Conservation (phyloP, 495 filamentous ascomycete species). For the Penicillium mononematosum region DNA sequence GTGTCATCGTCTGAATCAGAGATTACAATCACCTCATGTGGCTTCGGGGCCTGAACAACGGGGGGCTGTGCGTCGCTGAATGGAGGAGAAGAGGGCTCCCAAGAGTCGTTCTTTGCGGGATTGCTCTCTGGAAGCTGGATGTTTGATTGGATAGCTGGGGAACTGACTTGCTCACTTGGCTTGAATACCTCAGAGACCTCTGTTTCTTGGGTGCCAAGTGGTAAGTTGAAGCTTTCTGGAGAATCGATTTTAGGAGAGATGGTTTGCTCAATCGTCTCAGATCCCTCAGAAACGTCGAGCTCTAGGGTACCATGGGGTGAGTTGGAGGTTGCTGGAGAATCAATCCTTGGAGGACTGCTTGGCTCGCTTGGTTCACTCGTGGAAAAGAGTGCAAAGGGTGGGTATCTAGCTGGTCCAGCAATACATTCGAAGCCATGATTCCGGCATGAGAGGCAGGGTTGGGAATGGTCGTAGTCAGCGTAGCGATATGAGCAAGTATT, state of each 20-base stretch:
- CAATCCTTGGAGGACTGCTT: not conserved
- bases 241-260: not conserved
- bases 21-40: not conserved
- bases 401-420: conserved; percentile 5
- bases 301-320: not conserved
- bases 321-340: not conserved
- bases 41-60: too few relatives aligned
- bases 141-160: not conserved
- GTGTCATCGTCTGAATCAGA: not conserved
- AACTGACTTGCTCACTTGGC: too few relatives aligned
- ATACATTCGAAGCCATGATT: conserved; percentile 6
- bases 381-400: not conserved
- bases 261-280: not conserved
- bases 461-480: conserved; percentile 6
- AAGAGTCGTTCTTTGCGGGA: not conserved
- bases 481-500: conserved; percentile 3
- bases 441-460: conserved; percentile 2
- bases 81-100: too few relatives aligned
- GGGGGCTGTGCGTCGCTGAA: not conserved
- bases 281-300: not conserved
- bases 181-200: not conserved
- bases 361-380: not conserved
- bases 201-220: not conserved
- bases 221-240: not conserved
- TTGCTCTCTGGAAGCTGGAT: not conserved